Percentiles rank a stretch among this genome's conserved stretches.
Conservation (phyloP, 306 rosid species). For the Heteromeles arbutifolia region DNA sequence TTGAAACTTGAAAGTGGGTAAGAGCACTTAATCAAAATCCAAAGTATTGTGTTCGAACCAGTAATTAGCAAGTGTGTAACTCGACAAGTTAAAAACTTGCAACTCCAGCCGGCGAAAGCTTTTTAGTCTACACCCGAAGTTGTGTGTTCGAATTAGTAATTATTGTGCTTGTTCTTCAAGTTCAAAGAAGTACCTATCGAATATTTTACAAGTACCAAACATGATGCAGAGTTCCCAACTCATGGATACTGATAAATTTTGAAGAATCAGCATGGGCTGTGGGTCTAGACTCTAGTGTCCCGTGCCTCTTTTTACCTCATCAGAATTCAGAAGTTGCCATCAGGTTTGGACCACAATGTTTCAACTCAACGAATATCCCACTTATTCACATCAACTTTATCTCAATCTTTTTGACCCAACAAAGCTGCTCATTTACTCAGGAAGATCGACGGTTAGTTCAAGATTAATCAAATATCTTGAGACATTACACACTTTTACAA, state of each 20-base stretch:
- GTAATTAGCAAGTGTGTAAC: not conserved
- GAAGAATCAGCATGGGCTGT: not conserved
- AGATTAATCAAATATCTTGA: not conserved
- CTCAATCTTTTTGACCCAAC: conserved; percentile 31
- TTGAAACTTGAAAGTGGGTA: not conserved
- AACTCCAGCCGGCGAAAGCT: no score
- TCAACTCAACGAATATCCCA: conserved; percentile 18
- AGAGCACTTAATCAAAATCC: not conserved
- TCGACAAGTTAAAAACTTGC: not conserved
- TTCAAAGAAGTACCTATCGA: not conserved
- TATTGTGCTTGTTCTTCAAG: not conserved
- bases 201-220: conserved; percentile 6
- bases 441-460: not conserved
- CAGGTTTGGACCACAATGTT: conserved; percentile 14
- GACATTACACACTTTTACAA: conserved; percentile 2
- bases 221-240: not conserved
- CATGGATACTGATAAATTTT: not conserved
- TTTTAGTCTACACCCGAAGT: no score
- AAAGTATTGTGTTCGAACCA: not conserved
- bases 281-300: not conserved
- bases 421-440: not conserved
- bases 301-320: not conserved
- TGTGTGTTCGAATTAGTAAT: not conserved
- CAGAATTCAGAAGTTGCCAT: conserved; percentile 6
- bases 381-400: conserved; percentile 4